Evolutionary conservation across 1,284 basidiomycete genomes (phyloP).

Genomic region (Tylopilus sp.): DNA sequence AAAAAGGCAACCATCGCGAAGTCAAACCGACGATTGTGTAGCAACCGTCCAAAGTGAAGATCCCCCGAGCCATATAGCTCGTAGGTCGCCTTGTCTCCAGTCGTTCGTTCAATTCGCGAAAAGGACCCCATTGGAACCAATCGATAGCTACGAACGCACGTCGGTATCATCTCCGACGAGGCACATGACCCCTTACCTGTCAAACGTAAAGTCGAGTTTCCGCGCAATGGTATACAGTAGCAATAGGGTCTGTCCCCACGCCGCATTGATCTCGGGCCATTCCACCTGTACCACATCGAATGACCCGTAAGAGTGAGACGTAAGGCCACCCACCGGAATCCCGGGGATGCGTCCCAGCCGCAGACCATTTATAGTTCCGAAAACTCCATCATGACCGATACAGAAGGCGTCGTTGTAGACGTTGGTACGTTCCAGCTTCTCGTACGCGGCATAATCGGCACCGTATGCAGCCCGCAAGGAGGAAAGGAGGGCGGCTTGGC

Average conservation of each 20-base stretch:
- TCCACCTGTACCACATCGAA: constrained; percentile 61
- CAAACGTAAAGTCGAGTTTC: constrained; percentile 85
- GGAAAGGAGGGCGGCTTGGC: constrained; percentile 65
- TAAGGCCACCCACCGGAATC: constrained; percentile 51
- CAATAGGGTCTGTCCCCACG: constrained; percentile 95
- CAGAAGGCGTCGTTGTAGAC: constrained; percentile 99
- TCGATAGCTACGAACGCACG: constrained; percentile 59
- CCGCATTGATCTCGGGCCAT: constrained; percentile 99
- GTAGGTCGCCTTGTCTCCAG: constrained; percentile 78
- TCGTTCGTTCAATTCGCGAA: constrained; percentile 83
- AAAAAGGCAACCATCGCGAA: constrained; percentile 94
- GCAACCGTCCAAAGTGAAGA: constrained; percentile 78
- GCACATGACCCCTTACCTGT: constrained; percentile 50
- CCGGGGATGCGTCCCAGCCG: constrained; percentile 84
- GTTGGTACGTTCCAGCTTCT: constrained; percentile 89
- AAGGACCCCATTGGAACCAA: constrained; percentile 91
- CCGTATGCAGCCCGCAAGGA: constrained; percentile 74
- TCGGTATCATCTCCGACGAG: constrained; percentile 13
- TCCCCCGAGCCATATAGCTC: constrained; percentile 92
- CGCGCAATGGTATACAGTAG: constrained; percentile 87
- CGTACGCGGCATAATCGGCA: constrained; percentile 70
- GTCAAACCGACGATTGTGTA: constrained; percentile 95
- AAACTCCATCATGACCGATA: constrained; percentile 91
- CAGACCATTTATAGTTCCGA: constrained; percentile 96
- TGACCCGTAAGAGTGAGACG: constrained; percentile 4